phyloP scores from a whole-genome alignment of 2,329 filamentous ascomycete genomes.

The Paramyrothecium roridum region DNA sequence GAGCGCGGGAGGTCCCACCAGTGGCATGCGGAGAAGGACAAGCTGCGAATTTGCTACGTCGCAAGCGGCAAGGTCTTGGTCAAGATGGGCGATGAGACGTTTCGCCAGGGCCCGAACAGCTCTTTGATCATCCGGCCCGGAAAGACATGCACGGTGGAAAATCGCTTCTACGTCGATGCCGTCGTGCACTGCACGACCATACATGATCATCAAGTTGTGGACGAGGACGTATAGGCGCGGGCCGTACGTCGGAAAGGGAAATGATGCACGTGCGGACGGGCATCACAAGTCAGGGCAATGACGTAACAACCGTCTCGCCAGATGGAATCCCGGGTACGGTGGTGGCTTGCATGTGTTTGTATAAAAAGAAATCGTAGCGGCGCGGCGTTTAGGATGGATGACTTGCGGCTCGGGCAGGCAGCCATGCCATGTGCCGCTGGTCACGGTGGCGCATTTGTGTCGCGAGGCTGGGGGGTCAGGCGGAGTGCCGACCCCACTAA shows the following conservation, averaged over 20 bases:
- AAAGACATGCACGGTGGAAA: slow-evolving; percentile 33
- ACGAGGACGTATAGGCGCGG: background rate
- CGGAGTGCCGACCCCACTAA: background rate
- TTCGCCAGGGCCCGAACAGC: slow-evolving; percentile 40
- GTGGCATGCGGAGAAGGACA: slow-evolving; percentile 23
- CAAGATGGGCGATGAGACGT: slow-evolving; percentile 29
- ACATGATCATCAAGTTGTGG: background rate
- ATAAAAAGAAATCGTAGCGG: background rate
- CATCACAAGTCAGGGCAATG: background rate
- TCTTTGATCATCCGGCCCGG: slow-evolving; percentile 40
- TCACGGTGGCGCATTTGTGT: background rate
- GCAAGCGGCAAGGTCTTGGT: slow-evolving; percentile 38
- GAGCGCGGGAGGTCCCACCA: slow-evolving; percentile 31
- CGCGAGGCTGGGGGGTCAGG: background rate
- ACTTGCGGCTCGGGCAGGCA: background rate
- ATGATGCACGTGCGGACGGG: background rate
- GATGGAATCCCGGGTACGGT: no score
- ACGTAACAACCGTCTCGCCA: background rate
- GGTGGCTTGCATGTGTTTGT: no score
- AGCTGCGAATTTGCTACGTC: slow-evolving; percentile 35
- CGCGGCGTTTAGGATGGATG: background rate
- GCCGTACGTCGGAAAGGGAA: background rate
- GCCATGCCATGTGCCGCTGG: background rate
- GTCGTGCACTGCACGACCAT: slow-evolving; percentile 38
- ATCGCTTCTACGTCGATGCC: slow-evolving; percentile 41